A percentile compares a stretch with the other conserved stretches of the same genome.
Evolutionary conservation across 108 stramenopile species (phyloP).

Genomic region (Heterococcus sp.): DNA sequence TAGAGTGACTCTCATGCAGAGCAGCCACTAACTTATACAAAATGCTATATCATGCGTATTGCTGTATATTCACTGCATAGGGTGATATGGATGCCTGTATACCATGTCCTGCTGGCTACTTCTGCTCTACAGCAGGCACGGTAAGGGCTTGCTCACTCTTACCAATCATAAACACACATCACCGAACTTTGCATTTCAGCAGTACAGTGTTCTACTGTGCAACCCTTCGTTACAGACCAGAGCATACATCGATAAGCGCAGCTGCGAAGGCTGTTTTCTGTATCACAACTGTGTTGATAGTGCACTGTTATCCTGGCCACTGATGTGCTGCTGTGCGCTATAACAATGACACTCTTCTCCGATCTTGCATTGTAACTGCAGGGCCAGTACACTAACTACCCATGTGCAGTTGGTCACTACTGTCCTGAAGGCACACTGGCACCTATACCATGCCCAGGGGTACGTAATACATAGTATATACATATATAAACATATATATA

Average conservation of each 20-base stretch:
- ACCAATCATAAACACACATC: not conserved
- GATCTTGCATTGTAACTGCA: not conserved
- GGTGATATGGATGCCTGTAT: constrained; percentile 36
- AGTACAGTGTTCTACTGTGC: not conserved
- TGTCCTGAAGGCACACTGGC: constrained; percentile 23
- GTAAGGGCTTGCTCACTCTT: too few relatives aligned
- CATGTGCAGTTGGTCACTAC: constrained; percentile 37
- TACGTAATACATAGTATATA: too few relatives aligned
- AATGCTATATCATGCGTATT: not conserved
- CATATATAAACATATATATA: too few relatives aligned
- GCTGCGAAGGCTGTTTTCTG: not conserved
- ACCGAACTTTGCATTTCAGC: not conserved
- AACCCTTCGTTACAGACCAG: not conserved
- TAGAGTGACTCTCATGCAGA: not conserved
- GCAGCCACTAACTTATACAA: not conserved
- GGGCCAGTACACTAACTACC: not conserved
- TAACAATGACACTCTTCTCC: not conserved
- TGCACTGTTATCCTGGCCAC: not conserved
- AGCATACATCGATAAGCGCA: not conserved
- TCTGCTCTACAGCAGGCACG: constrained; percentile 25
- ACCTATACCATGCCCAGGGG: constrained; percentile 25
- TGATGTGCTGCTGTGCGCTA: not conserved
- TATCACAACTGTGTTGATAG: not conserved
- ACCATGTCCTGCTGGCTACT: constrained; percentile 54
- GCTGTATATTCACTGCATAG: not conserved